Evolutionary conservation across 176 grass and related monocot species (phyloP).

Genomic region (Phoenix dactylifera): DNA sequence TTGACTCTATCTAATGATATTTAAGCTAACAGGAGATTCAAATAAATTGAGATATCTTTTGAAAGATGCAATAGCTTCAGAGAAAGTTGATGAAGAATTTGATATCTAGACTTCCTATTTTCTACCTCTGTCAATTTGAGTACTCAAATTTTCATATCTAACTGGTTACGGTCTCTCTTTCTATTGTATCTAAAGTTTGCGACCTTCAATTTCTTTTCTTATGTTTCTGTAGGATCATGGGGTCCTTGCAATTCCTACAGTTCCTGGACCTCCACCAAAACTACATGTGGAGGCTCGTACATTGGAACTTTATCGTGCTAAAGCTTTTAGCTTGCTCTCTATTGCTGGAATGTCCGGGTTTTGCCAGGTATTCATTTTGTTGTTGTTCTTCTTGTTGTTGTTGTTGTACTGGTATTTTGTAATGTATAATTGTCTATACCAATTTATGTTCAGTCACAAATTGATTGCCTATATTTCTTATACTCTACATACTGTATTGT

Average conservation of each 20-base stretch:
- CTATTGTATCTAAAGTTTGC: too few relatives aligned
- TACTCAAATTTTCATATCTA: too few relatives aligned
- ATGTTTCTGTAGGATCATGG: conserved; percentile 34
- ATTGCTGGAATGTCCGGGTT: conserved; percentile 68
- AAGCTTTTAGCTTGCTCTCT: conserved; percentile 71
- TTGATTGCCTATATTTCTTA: background rate
- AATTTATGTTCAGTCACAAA: background rate
- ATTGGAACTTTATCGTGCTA: conserved; percentile 43
- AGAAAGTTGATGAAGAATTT: too few relatives aligned
- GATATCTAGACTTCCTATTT: too few relatives aligned
- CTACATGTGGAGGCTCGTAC: conserved; percentile 35
- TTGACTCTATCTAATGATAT: too few relatives aligned
- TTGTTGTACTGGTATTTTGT: background rate
- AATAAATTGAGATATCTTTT: too few relatives aligned
- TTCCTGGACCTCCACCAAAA: conserved; percentile 71
- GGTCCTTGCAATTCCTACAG: conserved; percentile 65
- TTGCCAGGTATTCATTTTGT: conserved; percentile 49
- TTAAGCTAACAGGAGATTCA: too few relatives aligned
- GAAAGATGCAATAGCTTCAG: too few relatives aligned
- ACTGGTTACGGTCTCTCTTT: too few relatives aligned
- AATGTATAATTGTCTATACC: background rate
- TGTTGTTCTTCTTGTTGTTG: background rate
- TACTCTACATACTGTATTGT: background rate
- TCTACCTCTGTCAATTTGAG: too few relatives aligned
- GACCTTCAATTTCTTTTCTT: background rate